Percentiles rank a stretch among this genome's conserved stretches.
phyloP scores from a whole-genome alignment of 2,329 filamentous ascomycete genomes.

The Didymella pomorum region DNA sequence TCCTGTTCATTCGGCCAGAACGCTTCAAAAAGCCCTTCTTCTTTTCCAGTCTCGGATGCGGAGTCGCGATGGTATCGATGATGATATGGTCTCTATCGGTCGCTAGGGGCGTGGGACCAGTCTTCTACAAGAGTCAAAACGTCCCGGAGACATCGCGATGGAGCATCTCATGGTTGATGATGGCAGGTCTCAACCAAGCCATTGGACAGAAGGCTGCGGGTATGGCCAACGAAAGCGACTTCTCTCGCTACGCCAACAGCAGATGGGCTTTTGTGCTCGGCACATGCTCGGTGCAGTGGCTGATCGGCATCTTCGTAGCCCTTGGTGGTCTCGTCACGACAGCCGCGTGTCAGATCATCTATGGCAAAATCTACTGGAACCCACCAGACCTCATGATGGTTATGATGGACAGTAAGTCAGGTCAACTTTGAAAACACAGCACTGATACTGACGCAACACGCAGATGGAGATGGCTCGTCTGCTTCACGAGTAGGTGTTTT shows the following conservation, averaged over 20 bases:
- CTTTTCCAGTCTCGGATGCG: conserved; percentile 54
- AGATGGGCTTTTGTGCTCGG: conserved; percentile 50
- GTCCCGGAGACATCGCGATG: conserved; percentile 48
- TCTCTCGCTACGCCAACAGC: conserved; percentile 53
- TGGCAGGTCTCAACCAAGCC: conserved; percentile 55
- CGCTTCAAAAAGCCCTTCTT: conserved; percentile 58
- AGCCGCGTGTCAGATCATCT: conserved; percentile 49
- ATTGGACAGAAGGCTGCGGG: conserved; percentile 54
- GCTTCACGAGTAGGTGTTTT: conserved; percentile 47
- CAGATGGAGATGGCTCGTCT: conserved; percentile 51
- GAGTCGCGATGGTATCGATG: conserved; percentile 55
- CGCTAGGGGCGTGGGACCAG: conserved; percentile 52
- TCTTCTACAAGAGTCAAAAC: conserved; percentile 51
- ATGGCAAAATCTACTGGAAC: conserved; percentile 48
- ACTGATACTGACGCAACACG: background rate
- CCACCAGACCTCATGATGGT: conserved; percentile 55
- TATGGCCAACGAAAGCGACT: conserved; percentile 56
- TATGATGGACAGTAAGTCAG: conserved; percentile 47
- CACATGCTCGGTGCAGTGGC: conserved; percentile 50
- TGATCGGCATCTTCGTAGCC: conserved; percentile 53
- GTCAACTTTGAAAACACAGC: conserved; percentile 21
- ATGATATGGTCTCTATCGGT: conserved; percentile 50
- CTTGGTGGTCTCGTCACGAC: conserved; percentile 55
- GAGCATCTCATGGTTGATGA: conserved; percentile 56
- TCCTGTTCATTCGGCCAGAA: conserved; percentile 27